These are phyloP conservation scores for Eragrostis tef DNA, from an alignment of 202 grass and related monocot species.

Conservation along the genomic window DNA sequence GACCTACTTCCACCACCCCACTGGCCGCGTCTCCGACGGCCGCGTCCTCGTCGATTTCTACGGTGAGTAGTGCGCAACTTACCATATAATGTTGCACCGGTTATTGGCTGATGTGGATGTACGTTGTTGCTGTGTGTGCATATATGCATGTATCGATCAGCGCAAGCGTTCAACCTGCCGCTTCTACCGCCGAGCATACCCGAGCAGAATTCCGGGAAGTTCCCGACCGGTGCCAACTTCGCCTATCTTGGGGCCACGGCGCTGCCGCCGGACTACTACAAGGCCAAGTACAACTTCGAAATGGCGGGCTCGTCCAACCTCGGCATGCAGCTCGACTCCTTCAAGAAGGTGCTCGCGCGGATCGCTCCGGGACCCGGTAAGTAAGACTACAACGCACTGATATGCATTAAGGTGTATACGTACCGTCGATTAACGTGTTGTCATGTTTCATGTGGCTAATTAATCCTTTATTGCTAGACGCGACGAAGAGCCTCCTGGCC, in stretches of 20 bases:
- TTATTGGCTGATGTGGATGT: no score
- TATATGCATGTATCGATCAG: constrained; percentile 33
- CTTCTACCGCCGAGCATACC: constrained; percentile 47
- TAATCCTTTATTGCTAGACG: neutral
- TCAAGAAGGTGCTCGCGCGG: constrained; percentile 50
- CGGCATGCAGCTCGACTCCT: constrained; percentile 45
- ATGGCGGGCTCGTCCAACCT: constrained; percentile 2
- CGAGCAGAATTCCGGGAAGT: constrained; percentile 12
- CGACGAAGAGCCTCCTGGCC: constrained; percentile 33
- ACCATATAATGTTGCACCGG: no score
- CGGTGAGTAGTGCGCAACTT: neutral
- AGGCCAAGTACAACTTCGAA: constrained; percentile 9
- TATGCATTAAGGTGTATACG: neutral
- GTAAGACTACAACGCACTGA: neutral
- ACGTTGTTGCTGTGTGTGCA: neutral
- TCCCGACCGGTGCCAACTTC: constrained; percentile 60
- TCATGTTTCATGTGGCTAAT: neutral
- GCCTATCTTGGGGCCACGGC: constrained; percentile 35
- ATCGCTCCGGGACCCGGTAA: constrained; percentile 47
- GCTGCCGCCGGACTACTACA: constrained; percentile 44
- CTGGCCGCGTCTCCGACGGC: neutral
- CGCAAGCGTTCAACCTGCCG: constrained; percentile 48
- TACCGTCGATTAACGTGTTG: neutral
- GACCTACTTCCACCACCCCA: neutral
- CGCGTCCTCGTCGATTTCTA: neutral